Evolutionary conservation across 768 basidiomycete species (phyloP), one percentile per base, ranked within the genome.

Genomic region (Russula sp.): DNA sequence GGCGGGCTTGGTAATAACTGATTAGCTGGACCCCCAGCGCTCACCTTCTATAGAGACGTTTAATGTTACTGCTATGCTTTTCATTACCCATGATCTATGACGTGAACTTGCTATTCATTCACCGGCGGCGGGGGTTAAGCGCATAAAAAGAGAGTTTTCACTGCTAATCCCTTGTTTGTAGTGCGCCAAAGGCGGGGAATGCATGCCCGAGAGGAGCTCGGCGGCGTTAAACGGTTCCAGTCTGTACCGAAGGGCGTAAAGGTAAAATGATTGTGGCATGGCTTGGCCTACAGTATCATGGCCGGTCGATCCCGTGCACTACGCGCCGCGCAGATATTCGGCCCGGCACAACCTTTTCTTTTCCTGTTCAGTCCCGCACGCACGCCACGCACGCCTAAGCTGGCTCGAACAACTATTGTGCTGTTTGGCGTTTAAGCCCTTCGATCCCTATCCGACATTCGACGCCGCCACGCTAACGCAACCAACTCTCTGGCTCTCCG

Each of bases 11-110:
- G 58, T 32, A 60, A 56, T 64, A 32, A 40, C 27, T 22, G 34
- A 55, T 32, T 32, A 2, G 55, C 39, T 57, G 55, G 49, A 44
- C 37, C 51, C 42, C n/a, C 4, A 11, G 10, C 20, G 39, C 13
- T 32, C 50, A 27, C 49, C 34, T 42, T 45, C 27, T 59, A 48
- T 48, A 59, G 35, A 49, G 37, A 54, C 47, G 35, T 20, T 40
- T 59, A 59, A 58, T 48, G 16, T 49, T 58, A 58, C 57, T 10
- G 20, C n/a, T 48, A 63, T 63, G 57, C 18, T 37, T 47, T 54
- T 58, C 42, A 22, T 31, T 32, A 13, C 44, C 34, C 51, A 52
- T 31, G 51, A 45, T 45, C 31, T 2, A 44, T 44, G 34, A 42
- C 59, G 34, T 52, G 42, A 9, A 27, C 34, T 10, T 20, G 6